Evolutionary conservation across 768 basidiomycete genomes (phyloP), one percentile per base, ranked within the genome.

Genomic region (Hortiboletus campestris): DNA sequence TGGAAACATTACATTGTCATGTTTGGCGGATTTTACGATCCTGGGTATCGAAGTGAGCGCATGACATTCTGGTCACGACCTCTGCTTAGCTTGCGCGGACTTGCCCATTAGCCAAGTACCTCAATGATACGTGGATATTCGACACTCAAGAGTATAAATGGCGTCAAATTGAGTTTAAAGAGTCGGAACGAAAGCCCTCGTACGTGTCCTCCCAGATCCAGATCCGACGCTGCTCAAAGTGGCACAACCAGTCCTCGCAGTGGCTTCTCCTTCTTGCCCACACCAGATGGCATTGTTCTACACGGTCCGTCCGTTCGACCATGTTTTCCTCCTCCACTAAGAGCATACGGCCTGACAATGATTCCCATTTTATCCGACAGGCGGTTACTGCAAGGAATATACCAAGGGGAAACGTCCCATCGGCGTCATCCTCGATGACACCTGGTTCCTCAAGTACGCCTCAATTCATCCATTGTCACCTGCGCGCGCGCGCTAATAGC

Each of bases 301-400:
- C 85, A 93, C 61, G 94, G 91, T 85, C 52, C 22, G 73, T 59
- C 22, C 28, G 6, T 19, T 25, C 50, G 25, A 25, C 25, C 25
- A 25, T 25, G 25, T 25, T 25, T 25, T 25, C 25, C 2, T 25
- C 20, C 11, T 38, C 25, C 6, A 2, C 3, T 8, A 6, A 40
- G n/a, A 7, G n/a, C 14, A 17, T 17, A 25, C 25, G 25, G 6
- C 25, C 4, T 19, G 16, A 9, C 25, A 25, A 14, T 1, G 19
- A 32, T 17, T 31, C 32, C 39, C 8, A n/a, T 31, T 6, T 36
- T 13, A 14, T 11, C 12, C 19, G 2, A 17, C 48, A 91, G 89
- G 91, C 12, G 94, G 94, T 0, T 96, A 96, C 67, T 91, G 88
- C 67, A 95, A 97, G 68, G 89, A 92, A 71, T 95, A 94, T 62